Evolutionary conservation across 1,284 basidiomycete species (phyloP), one percentile per base, ranked within the genome.

Genomic region (Microbotryomycetes sp.): DNA sequence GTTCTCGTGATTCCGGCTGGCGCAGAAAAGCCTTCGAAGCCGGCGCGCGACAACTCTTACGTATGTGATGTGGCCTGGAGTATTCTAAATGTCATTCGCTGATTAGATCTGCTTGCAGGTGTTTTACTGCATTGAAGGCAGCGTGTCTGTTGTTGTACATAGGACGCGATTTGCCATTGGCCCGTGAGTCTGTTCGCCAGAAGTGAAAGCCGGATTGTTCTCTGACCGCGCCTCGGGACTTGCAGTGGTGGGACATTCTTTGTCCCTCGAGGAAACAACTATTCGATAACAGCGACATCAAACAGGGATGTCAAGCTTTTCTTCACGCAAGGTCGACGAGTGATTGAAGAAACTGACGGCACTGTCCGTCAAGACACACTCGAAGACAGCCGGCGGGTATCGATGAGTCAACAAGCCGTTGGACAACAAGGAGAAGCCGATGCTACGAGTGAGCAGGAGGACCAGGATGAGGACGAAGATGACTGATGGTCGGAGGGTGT

Each of bases 21-120:
- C 1, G 82, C 83, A 24, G 79, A 82, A 65, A 98, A 98, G 76
- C 89, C 90, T 2, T 84, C 82, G 56, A 98, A 97, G 75, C 82
- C 83, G 48, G 85, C 90, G 5, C 91, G 89, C 73, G 94, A 97
- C 73, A 98, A 98, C 71, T 88, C 88, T 57, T 98, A 96, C 75
- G 94, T 97, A 69, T 71, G 89, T 81, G 21, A 24, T n/a, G 52
- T 48, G 35, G 18, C n/a, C n/a, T n/a, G n/a, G n/a, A n/a, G n/a
- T n/a, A n/a, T n/a, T n/a, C n/a, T n/a, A 13, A 4, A 18, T 27
- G 24, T 16, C 24, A 5, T n/a, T 11, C 35, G 6, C 23, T 47
- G 41, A 54, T 62, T 28, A 56, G 28, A 28, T 49, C n/a, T 45
- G 18, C 9, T 23, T 45, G 16, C 72, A 96, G 91, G 82, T 91